Evolutionary conservation across 306 rosid species (phyloP).

Genomic region (Cicer cuneatum): DNA sequence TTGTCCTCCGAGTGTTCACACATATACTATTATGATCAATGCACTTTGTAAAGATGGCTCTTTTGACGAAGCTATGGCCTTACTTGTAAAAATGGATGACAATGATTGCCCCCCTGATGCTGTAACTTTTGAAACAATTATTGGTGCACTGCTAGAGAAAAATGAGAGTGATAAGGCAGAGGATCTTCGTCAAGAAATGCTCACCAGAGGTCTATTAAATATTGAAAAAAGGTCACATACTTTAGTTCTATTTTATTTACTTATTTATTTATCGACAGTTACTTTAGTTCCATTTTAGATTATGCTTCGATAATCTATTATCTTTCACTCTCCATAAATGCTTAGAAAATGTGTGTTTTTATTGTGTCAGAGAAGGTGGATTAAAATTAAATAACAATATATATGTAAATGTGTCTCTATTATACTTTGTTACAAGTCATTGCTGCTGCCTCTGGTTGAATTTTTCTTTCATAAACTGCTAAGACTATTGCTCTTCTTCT

Average conservation of each 20-base stretch:
- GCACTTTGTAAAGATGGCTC: constrained; percentile 48
- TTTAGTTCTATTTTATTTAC: constrained; percentile 8
- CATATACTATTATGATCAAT: constrained; percentile 51
- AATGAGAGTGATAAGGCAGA: constrained; percentile 44
- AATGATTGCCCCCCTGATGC: constrained; percentile 48
- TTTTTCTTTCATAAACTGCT: not conserved
- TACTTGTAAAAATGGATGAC: constrained; percentile 47
- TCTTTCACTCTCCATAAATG: constrained; percentile 6
- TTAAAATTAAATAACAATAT: not conserved
- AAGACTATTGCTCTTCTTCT: not conserved
- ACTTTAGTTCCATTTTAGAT: constrained; percentile 11
- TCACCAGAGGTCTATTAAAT: constrained; percentile 40
- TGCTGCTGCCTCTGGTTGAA: not conserved
- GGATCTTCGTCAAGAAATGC: constrained; percentile 47
- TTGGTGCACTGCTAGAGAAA: constrained; percentile 43
- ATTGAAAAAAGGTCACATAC: constrained; percentile 38
- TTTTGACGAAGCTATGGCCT: constrained; percentile 44
- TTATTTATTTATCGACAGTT: not conserved
- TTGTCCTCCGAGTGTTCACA: constrained; percentile 44
- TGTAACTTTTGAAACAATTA: constrained; percentile 45
- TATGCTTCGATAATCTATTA: constrained; percentile 3
- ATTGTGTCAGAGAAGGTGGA: constrained; percentile 29
- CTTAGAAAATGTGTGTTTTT: constrained; percentile 15
- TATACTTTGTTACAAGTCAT: constrained; percentile 5
- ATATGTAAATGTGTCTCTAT: constrained; percentile 6